Evolutionary conservation across 148 eudicot genomes (phyloP).

Genomic region (Rhododendron williamsianum): DNA sequence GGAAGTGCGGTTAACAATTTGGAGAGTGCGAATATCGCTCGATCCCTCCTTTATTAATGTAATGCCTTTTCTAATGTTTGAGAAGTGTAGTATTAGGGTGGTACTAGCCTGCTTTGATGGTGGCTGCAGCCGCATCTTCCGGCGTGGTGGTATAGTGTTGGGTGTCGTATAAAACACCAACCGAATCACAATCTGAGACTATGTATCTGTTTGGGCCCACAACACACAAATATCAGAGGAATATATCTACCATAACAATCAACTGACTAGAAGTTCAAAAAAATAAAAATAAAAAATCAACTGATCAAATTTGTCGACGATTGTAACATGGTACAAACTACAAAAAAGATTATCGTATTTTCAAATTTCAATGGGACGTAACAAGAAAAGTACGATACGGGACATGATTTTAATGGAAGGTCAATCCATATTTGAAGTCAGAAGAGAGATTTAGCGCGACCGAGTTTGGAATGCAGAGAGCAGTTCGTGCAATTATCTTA

Average conservation of each 20-base stretch:
- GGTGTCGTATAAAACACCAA: slow-evolving; percentile 59
- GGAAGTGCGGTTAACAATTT: too few species aligned
- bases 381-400: not conserved
- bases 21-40: too few species aligned
- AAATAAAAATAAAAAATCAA: too few species aligned
- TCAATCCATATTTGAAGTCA: too few species aligned
- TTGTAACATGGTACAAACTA: too few species aligned
- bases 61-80: not conserved
- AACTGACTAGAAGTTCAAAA: not conserved
- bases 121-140: slow-evolving; percentile 79
- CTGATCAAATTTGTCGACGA: too few species aligned
- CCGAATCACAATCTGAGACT: slow-evolving; percentile 93
- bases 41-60: too few species aligned
- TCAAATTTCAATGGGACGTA: too few species aligned
- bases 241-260: not conserved
- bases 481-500: too few species aligned
- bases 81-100: not conserved
- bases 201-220: slow-evolving; percentile 65
- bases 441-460: too few species aligned
- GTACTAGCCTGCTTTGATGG: slow-evolving; percentile 73
- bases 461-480: too few species aligned
- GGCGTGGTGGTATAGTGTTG: slow-evolving; percentile 87
- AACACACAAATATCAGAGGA: not conserved
- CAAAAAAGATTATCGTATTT: too few species aligned
- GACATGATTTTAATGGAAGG: not conserved